A percentile compares a stretch with the other conserved stretches of the same genome.
These are phyloP conservation scores for Volvox reticuliferus DNA, from an alignment of 139 green algal species.

Conservation along the genomic window DNA sequence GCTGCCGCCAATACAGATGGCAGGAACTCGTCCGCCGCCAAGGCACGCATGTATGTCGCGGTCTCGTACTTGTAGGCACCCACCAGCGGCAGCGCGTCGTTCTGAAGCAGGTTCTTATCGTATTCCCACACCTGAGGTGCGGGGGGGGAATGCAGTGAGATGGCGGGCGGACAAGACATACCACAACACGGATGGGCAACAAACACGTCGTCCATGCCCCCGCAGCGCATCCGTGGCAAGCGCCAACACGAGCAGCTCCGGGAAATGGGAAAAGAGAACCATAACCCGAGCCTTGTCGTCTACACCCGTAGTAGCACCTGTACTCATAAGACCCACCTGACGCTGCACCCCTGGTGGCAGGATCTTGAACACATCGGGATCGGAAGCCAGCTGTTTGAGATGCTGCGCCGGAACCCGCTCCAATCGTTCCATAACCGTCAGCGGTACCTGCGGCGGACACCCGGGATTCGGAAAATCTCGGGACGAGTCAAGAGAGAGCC, in stretches of 20 bases:
- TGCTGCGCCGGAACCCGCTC: slow-evolving; percentile 77
- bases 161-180: too few species aligned
- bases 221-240: too few species aligned
- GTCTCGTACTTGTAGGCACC: slow-evolving; percentile 79
- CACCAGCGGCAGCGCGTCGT: slow-evolving; percentile 79
- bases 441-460: slow-evolving; percentile 41
- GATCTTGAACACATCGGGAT: slow-evolving; percentile 82
- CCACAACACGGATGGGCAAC: too few species aligned
- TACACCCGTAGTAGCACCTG: too few species aligned
- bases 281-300: too few species aligned
- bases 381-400: slow-evolving; percentile 85
- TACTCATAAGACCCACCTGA: slow-evolving; percentile 59
- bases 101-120: slow-evolving; percentile 87
- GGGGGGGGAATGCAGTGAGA: too few species aligned
- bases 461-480: too few species aligned
- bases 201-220: too few species aligned
- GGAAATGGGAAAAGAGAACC: too few species aligned
- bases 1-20: slow-evolving; percentile 14
- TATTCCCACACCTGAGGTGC: slow-evolving; percentile 86
- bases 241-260: too few species aligned
- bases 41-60: slow-evolving; percentile 69
- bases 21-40: slow-evolving; percentile 82
- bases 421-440: slow-evolving; percentile 66
- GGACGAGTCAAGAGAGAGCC: too few species aligned
- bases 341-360: slow-evolving; percentile 80